Conservation (phyloP, 192 early-diverging fungal genomes). For the Chytriomyces hyalinus region DNA sequence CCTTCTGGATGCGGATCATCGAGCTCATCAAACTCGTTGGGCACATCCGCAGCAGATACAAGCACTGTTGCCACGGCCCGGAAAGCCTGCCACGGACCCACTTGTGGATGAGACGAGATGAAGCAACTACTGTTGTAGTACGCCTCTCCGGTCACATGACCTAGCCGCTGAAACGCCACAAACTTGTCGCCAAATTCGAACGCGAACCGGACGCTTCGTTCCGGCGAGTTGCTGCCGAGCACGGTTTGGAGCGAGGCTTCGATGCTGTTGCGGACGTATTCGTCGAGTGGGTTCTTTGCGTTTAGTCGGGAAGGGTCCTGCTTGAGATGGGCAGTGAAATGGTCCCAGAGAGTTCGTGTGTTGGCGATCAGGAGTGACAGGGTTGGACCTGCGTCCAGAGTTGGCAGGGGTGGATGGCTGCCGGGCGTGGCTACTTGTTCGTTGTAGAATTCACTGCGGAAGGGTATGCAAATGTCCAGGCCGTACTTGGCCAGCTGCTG, state of each 20-base stretch:
- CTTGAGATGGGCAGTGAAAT: neutral
- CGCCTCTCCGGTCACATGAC: neutral
- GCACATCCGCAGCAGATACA: constrained; percentile 6
- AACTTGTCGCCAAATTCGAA: neutral
- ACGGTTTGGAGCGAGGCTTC: neutral
- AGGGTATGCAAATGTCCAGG: constrained; percentile 4
- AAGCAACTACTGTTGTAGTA: neutral
- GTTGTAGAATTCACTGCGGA: constrained; percentile 19
- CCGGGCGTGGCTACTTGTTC: neutral
- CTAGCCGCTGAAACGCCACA: constrained; percentile 15
- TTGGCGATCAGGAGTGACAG: constrained; percentile 13
- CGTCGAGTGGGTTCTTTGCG: constrained; percentile 12
- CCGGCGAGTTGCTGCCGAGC: neutral
- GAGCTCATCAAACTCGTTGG: neutral
- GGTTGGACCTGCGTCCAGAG: neutral
- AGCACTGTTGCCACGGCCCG: constrained; percentile 1
- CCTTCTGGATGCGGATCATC: constrained; percentile 2
- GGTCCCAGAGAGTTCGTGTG: neutral
- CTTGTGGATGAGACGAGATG: neutral
- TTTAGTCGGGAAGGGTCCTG: neutral
- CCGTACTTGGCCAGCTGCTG: neutral
- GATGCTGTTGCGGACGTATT: neutral
- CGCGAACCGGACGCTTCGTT: neutral
- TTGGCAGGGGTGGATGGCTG: neutral
- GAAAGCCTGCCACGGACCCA: constrained; percentile 11